Percentiles rank a stretch among this genome's conserved stretches.
phyloP scores from a whole-genome alignment of 73 alveolate species.

The Effrenium voratum region DNA sequence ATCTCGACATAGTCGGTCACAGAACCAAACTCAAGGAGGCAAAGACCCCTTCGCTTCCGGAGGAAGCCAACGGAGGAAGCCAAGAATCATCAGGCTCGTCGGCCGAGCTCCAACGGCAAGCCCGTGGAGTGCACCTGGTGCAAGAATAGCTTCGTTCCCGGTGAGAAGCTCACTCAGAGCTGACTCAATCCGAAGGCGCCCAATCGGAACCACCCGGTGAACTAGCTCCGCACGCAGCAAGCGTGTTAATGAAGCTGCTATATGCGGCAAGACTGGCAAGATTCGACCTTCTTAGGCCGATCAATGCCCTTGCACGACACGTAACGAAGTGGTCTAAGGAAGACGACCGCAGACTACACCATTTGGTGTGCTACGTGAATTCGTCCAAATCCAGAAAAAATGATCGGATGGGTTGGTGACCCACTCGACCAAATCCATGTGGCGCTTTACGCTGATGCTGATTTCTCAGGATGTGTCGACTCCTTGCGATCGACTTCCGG shows the following conservation, averaged over 20 bases:
- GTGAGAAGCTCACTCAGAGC: too few species aligned
- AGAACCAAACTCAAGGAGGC: neutral
- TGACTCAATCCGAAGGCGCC: too few species aligned
- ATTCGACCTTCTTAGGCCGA: neutral
- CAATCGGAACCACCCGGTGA: neutral
- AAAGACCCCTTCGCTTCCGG: neutral
- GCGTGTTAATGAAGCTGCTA: neutral
- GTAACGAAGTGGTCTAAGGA: conserved; percentile 7
- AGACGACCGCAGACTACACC: neutral
- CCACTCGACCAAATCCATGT: neutral
- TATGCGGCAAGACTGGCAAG: conserved; percentile 8
- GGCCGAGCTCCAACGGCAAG: neutral
- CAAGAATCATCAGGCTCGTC: conserved; percentile 15
- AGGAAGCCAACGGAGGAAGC: too few species aligned
- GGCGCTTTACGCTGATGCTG: conserved; percentile 13
- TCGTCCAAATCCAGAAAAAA: neutral
- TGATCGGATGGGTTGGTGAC: conserved; percentile 7
- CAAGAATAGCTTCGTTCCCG: neutral
- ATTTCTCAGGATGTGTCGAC: conserved; percentile 33
- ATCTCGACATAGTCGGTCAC: neutral
- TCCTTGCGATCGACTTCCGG: conserved; percentile 7
- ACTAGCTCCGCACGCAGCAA: conserved; percentile 43
- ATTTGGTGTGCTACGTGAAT: conserved; percentile 13
- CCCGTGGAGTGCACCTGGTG: neutral
- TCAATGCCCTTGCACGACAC: neutral